Percentiles rank a stretch among this genome's conserved stretches.
Conservation (phyloP, 2,329 filamentous ascomycete genomes). For the Thelonectria blattea region DNA sequence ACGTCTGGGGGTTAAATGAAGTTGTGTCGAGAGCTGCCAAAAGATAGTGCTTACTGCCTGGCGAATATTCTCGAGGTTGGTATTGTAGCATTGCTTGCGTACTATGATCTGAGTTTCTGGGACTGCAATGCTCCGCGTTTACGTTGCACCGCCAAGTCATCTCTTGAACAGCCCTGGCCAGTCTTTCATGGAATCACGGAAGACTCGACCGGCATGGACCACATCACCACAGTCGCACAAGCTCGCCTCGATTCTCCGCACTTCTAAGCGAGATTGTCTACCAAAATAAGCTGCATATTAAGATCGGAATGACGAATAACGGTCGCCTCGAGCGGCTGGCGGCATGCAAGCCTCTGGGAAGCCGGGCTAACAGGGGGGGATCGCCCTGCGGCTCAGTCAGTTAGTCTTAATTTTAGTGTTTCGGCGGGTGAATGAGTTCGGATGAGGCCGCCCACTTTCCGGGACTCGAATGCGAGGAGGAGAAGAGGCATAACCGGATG, state of each 20-base stretch:
- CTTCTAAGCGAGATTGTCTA: not conserved
- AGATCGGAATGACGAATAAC: not conserved
- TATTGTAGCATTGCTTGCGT: no score
- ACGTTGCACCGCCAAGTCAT: no score
- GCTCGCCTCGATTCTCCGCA: not conserved
- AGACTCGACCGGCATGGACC: no score
- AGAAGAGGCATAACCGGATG: not conserved
- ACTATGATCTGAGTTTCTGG: no score
- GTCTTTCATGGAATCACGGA: no score
- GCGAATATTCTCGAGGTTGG: no score
- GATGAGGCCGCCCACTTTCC: not conserved
- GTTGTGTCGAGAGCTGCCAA: no score
- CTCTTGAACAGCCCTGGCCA: no score
- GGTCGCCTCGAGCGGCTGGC: not conserved
- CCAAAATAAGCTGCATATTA: not conserved
- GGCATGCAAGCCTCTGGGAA: no score
- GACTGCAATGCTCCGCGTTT: no score
- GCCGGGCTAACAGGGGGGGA: not conserved
- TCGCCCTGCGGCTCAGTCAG: not conserved
- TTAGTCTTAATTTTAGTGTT: not conserved
- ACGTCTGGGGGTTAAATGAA: conserved; percentile 31
- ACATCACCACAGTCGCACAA: no score
- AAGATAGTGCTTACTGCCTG: no score
- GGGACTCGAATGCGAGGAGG: not conserved
- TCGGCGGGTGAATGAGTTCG: not conserved